These are phyloP conservation scores for Barnettozyma sucrosica DNA, from an alignment of 805 yeast genomes.

Conservation along the genomic window DNA sequence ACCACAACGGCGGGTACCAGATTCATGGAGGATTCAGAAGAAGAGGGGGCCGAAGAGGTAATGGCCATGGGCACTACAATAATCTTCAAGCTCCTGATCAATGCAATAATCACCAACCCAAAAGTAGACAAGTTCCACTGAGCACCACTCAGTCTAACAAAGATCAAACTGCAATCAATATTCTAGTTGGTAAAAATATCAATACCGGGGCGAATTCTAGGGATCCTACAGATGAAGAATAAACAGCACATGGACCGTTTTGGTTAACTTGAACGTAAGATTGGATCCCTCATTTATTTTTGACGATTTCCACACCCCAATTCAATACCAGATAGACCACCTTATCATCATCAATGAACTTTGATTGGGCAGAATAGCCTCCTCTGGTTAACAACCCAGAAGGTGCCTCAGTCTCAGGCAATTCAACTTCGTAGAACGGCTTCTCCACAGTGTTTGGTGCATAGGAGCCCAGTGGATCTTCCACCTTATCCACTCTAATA, in stretches of 20 bases:
- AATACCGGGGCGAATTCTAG: neutral
- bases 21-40: constrained; percentile 10
- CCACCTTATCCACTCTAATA: constrained; percentile 77
- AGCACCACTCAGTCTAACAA: neutral
- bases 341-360: constrained; percentile 84
- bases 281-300: constrained; percentile 30
- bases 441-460: constrained; percentile 82
- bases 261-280: neutral
- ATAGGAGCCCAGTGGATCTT: constrained; percentile 85
- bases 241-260: neutral
- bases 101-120: neutral
- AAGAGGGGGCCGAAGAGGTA: constrained; percentile 1
- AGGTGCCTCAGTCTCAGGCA: constrained; percentile 81
- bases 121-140: too few species aligned
- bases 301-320: constrained; percentile 82
- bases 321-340: constrained; percentile 65
- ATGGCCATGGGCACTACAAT: neutral
- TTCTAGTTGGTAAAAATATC: neutral
- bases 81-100: neutral
- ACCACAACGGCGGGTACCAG: constrained; percentile 5
- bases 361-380: constrained; percentile 70
- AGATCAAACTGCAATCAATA: too few species aligned
- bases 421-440: constrained; percentile 63
- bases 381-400: constrained; percentile 88
- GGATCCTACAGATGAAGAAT: neutral